Evolutionary conservation across 148 eudicot genomes (phyloP).

Genomic region (Silene latifolia): DNA sequence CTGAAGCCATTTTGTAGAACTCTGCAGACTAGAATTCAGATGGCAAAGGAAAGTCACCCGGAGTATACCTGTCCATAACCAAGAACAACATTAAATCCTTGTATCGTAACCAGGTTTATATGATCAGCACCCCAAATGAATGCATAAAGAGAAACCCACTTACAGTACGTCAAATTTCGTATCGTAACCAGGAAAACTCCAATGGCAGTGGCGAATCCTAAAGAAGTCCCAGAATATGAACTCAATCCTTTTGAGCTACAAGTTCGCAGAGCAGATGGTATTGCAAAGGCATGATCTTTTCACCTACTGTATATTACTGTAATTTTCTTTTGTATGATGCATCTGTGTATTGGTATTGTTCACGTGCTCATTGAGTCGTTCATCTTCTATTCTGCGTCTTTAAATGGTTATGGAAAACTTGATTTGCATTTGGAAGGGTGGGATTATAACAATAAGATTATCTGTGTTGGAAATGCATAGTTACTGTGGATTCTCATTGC

Average conservation of each 20-base stretch:
- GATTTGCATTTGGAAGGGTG: neutral
- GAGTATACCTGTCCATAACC: no score
- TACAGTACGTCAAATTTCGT: no score
- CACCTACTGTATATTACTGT: conserved; percentile 2
- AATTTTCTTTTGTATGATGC: neutral
- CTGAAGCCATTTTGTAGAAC: no score
- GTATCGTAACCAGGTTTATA: no score
- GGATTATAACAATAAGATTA: neutral
- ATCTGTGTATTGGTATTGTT: no score
- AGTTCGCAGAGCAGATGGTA: conserved; percentile 91
- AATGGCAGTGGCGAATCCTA: conserved; percentile 91
- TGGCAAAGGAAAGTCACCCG: no score
- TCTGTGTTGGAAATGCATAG: neutral
- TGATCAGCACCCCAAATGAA: no score
- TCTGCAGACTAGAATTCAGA: no score
- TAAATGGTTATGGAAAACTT: neutral
- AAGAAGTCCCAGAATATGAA: conserved; percentile 97
- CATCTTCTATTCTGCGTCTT: neutral
- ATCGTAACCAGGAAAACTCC: conserved; percentile 87
- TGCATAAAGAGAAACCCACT: no score
- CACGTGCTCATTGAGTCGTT: no score
- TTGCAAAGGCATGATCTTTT: conserved; percentile 68
- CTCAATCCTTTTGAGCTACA: conserved; percentile 96
- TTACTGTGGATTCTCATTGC: neutral
- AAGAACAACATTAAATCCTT: no score